These are phyloP conservation scores for Kwoniella sp. DNA, from an alignment of 768 basidiomycete species.

Conservation along the genomic window DNA sequence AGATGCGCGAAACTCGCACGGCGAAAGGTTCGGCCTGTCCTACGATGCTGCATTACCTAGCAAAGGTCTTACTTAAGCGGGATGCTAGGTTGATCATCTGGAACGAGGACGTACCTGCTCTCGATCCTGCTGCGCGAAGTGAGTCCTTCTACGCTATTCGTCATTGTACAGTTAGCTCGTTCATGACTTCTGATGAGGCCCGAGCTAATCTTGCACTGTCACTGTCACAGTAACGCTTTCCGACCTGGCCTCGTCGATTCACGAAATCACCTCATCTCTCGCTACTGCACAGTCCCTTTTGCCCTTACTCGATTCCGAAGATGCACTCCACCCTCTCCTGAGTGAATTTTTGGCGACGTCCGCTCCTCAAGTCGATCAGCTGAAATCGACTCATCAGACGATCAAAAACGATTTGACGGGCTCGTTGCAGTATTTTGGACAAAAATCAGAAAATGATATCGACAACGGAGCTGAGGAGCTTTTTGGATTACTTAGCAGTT, in stretches of 20 bases:
- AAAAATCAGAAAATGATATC: constrained; percentile 62
- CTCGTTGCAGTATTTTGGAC: constrained; percentile 74
- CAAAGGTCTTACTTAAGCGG: constrained; percentile 67
- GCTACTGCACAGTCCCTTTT: constrained; percentile 60
- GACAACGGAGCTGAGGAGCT: constrained; percentile 73
- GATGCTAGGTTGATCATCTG: constrained; percentile 71
- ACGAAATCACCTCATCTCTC: constrained; percentile 63
- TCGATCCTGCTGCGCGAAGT: constrained; percentile 84
- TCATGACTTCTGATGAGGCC: too few species aligned
- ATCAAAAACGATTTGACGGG: constrained; percentile 67
- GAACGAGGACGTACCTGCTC: constrained; percentile 74
- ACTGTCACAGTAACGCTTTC: constrained; percentile 69
- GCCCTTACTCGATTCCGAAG: background rate
- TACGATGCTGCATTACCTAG: constrained; percentile 89
- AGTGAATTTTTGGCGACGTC: constrained; percentile 64
- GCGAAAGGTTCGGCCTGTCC: constrained; percentile 72
- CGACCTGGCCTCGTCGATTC: constrained; percentile 61
- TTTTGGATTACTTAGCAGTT: constrained; percentile 58
- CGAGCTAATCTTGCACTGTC: too few species aligned
- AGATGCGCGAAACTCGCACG: constrained; percentile 84
- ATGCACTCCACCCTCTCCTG: constrained; percentile 34
- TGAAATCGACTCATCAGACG: constrained; percentile 64
- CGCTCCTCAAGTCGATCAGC: constrained; percentile 63
- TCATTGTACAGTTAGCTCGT: too few species aligned
- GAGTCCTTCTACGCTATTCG: constrained; percentile 36